These are phyloP conservation scores for Salix koriyanagi DNA, from an alignment of 345 rosid genomes.

Conservation along the genomic window DNA sequence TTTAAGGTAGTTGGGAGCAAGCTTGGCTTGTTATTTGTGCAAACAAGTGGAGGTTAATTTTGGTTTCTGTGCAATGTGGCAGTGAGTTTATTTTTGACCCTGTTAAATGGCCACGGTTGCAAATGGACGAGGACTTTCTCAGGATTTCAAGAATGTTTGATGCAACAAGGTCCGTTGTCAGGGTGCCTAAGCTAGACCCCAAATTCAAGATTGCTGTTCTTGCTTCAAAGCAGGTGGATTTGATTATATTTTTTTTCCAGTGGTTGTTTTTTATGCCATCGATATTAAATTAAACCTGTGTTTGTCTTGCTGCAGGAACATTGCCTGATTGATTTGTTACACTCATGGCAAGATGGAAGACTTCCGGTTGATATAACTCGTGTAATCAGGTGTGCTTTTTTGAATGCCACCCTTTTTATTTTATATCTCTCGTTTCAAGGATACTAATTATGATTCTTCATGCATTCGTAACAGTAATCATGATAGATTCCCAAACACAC, in stretches of 20 bases:
- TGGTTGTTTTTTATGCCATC: not conserved
- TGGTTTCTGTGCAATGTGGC: conserved; percentile 16
- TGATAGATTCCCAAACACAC: conserved; percentile 80
- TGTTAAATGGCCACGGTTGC: conserved; percentile 67
- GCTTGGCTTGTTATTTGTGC: not conserved
- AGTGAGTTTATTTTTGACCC: conserved; percentile 78
- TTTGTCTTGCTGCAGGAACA: conserved; percentile 58
- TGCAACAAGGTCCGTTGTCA: conserved; percentile 65
- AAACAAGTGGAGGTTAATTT: conserved; percentile 2
- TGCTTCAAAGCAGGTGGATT: conserved; percentile 76
- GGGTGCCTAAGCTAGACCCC: conserved; percentile 77
- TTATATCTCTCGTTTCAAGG: not conserved
- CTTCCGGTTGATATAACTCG: conserved; percentile 85
- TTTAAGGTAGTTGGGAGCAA: not conserved
- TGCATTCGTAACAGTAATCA: conserved; percentile 62
- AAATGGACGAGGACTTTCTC: conserved; percentile 69
- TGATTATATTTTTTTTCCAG: not conserved
- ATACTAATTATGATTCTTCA: conserved; percentile 11
- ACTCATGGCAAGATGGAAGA: conserved; percentile 84
- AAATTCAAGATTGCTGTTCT: conserved; percentile 82
- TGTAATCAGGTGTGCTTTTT: conserved; percentile 66
- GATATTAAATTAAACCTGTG: not conserved
- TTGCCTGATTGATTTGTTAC: conserved; percentile 80
- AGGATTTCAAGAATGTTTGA: conserved; percentile 49
- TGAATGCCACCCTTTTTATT: not conserved